Percentiles rank a stretch among this genome's conserved stretches.
Evolutionary conservation across 1,284 basidiomycete genomes (phyloP).

Genomic region (Porodaedalea pini): DNA sequence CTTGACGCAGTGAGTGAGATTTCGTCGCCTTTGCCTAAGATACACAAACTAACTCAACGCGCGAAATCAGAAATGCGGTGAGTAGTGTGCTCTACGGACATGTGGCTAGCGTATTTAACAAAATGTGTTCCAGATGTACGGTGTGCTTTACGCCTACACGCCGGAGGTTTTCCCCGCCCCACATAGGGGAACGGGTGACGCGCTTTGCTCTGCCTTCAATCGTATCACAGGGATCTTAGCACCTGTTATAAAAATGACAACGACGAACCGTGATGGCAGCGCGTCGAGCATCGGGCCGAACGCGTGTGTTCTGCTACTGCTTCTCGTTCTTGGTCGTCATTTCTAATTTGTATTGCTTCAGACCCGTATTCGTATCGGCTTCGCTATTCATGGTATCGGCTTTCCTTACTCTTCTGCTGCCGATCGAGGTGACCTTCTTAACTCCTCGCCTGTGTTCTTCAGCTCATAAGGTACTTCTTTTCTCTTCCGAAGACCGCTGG

Average conservation of each 20-base stretch:
- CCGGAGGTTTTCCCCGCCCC: constrained; percentile 67
- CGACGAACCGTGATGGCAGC: constrained; percentile 28
- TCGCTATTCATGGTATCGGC: constrained; percentile 49
- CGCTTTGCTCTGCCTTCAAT: constrained; percentile 50
- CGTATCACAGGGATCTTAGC: constrained; percentile 54
- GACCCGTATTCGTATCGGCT: constrained; percentile 56
- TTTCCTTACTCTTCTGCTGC: constrained; percentile 47
- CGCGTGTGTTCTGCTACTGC: constrained; percentile 34
- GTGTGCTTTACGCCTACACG: constrained; percentile 58
- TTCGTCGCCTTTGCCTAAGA: background rate
- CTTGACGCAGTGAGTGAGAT: constrained; percentile 43
- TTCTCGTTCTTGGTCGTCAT: background rate
- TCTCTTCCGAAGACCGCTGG: background rate
- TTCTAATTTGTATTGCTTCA: constrained; percentile 26
- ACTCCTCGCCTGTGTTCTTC: background rate
- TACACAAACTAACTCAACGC: constrained; percentile 11
- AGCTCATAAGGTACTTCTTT: background rate
- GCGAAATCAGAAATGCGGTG: constrained; percentile 32
- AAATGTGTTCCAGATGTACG: constrained; percentile 45
- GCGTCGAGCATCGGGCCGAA: constrained; percentile 24
- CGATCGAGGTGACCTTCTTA: constrained; percentile 47
- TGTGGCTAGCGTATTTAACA: background rate
- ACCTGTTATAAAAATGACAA: constrained; percentile 50
- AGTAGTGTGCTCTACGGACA: constrained; percentile 22
- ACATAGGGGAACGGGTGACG: constrained; percentile 62